These are phyloP conservation scores for Rhizopus sp. DNA, from an alignment of 371 early-diverging fungal species.

Conservation along the genomic window DNA sequence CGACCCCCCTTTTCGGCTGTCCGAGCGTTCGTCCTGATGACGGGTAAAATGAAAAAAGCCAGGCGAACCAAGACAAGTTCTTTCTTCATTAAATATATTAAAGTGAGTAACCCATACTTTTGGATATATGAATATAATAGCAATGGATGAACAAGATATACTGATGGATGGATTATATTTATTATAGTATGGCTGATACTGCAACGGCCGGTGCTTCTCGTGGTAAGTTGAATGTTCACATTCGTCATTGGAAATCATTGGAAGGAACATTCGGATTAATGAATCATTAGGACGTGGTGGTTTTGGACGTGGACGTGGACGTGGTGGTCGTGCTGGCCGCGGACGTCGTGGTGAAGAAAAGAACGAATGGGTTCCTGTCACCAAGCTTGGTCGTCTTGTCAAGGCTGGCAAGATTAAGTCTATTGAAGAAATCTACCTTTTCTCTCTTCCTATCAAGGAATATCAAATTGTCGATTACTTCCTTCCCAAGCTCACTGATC, in stretches of 20 bases:
- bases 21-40: too few relatives aligned
- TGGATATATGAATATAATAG: not conserved
- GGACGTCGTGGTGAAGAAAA: constrained; percentile 85
- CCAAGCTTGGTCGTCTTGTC: constrained; percentile 96
- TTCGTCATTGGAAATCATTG: not conserved
- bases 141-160: constrained; percentile 2
- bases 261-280: not conserved
- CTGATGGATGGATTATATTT: constrained; percentile 18
- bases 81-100: constrained; percentile 29
- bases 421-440: constrained; percentile 95
- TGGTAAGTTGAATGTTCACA: constrained; percentile 39
- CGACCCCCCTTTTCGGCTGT: too few relatives aligned
- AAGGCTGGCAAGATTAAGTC: constrained; percentile 90
- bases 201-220: constrained; percentile 75
- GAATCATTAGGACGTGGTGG: constrained; percentile 57
- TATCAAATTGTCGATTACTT: constrained; percentile 98
- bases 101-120: constrained; percentile 22
- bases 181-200: constrained; percentile 68
- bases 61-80: constrained; percentile 5
- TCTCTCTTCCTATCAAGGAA: constrained; percentile 99
- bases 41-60: too few relatives aligned
- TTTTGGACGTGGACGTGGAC: constrained; percentile 83
- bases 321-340: constrained; percentile 81
- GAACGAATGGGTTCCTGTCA: constrained; percentile 92
- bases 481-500: constrained; percentile 96